phyloP scores from a whole-genome alignment of 306 rosid species.

The Acacia acuminata region DNA sequence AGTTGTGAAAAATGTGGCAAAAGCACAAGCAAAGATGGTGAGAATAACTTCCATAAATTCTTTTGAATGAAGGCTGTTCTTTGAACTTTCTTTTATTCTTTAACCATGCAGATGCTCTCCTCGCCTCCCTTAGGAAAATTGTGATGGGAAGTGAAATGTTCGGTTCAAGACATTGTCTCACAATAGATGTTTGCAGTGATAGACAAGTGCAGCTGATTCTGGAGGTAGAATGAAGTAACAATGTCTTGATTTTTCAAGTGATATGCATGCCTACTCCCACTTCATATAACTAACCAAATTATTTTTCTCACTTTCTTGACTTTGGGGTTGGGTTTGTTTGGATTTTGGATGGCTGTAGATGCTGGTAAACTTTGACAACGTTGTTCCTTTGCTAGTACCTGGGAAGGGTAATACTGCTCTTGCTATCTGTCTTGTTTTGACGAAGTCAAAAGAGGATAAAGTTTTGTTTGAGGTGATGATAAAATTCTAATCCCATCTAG shows the following conservation, averaged over 20 bases:
- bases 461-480: conserved; percentile 64
- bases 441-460: conserved; percentile 76
- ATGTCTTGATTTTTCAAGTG: conserved; percentile 21
- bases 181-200: conserved; percentile 81
- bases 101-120: conserved; percentile 58
- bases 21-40: conserved; percentile 54
- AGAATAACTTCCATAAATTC: conserved; percentile 30
- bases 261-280: conserved; percentile 5
- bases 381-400: conserved; percentile 65
- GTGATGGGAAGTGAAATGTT: conserved; percentile 56
- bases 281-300: conserved; percentile 8
- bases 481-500: not conserved
- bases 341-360: conserved; percentile 52
- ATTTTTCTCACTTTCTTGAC: not conserved
- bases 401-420: conserved; percentile 56
- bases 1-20: conserved; percentile 41
- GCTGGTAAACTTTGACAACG: conserved; percentile 61
- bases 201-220: conserved; percentile 72
- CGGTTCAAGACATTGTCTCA: conserved; percentile 71
- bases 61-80: conserved; percentile 1
- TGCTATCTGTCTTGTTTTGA: conserved; percentile 62
- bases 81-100: conserved; percentile 18
- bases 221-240: conserved; percentile 54
- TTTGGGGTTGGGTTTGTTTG: not conserved
- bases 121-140: conserved; percentile 62